A percentile compares a stretch with the other conserved stretches of the same genome.
phyloP scores from a whole-genome alignment of 78 protist genomes.

The Guillardia theta region DNA sequence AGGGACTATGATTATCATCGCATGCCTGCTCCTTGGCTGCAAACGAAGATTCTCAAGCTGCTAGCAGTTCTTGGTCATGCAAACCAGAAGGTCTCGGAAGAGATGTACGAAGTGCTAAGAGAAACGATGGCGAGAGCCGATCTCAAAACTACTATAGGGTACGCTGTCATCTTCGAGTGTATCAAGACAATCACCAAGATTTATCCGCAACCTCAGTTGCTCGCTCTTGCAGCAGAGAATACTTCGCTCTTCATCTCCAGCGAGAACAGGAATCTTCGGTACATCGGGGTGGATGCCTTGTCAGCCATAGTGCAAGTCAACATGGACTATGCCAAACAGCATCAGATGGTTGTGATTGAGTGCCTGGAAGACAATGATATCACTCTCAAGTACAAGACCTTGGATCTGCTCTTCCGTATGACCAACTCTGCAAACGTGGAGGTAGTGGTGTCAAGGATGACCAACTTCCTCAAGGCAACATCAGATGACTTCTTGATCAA shows the following conservation, averaged over 20 bases:
- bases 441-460: constrained; percentile 68
- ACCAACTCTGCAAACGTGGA: constrained; percentile 78
- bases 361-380: constrained; percentile 88
- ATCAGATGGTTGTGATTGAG: constrained; percentile 87
- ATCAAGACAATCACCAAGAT: constrained; percentile 80
- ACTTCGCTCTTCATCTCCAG: constrained; percentile 64
- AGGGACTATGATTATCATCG: constrained; percentile 85
- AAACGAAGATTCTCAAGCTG: constrained; percentile 82
- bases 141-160: background rate
- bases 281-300: constrained; percentile 88
- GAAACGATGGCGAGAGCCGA: background rate
- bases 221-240: background rate
- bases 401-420: constrained; percentile 85
- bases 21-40: constrained; percentile 96
- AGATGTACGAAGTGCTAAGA: constrained; percentile 63
- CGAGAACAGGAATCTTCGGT: constrained; percentile 78
- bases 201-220: constrained; percentile 70
- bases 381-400: constrained; percentile 54
- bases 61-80: constrained; percentile 52
- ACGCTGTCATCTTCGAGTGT: constrained; percentile 84
- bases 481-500: constrained; percentile 61
- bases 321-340: constrained; percentile 60
- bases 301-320: constrained; percentile 68
- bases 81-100: constrained; percentile 33
- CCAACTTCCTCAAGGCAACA: constrained; percentile 56